phyloP scores from a whole-genome alignment of 2,329 filamentous ascomycete species.

The Colletotrichum eleusines region DNA sequence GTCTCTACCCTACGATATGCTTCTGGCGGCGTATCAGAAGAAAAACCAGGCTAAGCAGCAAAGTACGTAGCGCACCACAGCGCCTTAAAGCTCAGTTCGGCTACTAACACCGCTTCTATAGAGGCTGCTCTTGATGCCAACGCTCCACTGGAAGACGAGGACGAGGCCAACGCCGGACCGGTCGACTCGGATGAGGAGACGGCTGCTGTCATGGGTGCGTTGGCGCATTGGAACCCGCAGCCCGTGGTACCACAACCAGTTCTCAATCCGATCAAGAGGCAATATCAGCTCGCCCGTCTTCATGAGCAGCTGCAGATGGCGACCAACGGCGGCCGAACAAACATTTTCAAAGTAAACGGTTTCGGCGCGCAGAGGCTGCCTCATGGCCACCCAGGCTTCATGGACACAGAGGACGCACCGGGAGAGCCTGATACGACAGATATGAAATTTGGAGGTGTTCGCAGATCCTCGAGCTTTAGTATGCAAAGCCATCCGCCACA shows the following conservation, averaged over 20 bases:
- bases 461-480: conserved; percentile 61
- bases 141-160: conserved; percentile 87
- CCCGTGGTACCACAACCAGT: conserved; percentile 78
- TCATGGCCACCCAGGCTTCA: conserved; percentile 60
- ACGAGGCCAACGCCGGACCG: conserved; percentile 82
- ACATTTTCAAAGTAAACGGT: conserved; percentile 73
- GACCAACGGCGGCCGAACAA: conserved; percentile 73
- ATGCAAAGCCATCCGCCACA: conserved; percentile 56
- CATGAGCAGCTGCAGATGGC: conserved; percentile 75
- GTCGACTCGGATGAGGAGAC: conserved; percentile 97
- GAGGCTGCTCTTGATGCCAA: conserved; percentile 96
- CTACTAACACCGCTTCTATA: conserved; percentile 53
- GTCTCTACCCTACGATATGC: conserved; percentile 91
- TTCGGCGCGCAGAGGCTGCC: conserved; percentile 67
- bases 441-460: conserved; percentile 52
- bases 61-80: conserved; percentile 69
- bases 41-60: conserved; percentile 99
- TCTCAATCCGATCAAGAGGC: conserved; percentile 71
- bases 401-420: conserved; percentile 66
- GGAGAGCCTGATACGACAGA: conserved; percentile 67
- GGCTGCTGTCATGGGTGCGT: conserved; percentile 85
- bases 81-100: not conserved
- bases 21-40: conserved; percentile 90
- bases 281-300: conserved; percentile 72
- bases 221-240: conserved; percentile 80